Evolutionary conservation across 257 asterid species (phyloP).

Genomic region (Petunia axillaris): DNA sequence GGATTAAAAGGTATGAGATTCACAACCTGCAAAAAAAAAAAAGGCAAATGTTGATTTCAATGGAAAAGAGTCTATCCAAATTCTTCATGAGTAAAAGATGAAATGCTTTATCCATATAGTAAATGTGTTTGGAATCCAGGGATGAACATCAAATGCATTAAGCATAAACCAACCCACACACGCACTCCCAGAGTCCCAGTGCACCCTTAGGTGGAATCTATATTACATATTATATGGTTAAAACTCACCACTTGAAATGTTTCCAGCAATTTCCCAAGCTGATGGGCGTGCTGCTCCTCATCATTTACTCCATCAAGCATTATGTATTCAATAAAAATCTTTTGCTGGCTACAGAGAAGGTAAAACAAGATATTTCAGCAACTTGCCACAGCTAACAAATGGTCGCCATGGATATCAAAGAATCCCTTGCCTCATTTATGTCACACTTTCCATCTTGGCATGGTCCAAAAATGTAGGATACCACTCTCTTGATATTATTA

Average conservation of each 20-base stretch:
- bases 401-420: not conserved
- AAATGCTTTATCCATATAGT: not conserved
- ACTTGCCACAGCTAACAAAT: constrained; percentile 7
- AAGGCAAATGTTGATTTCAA: constrained; percentile 23
- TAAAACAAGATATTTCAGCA: constrained; percentile 40
- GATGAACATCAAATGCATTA: not conserved
- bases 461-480: not conserved
- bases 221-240: not conserved
- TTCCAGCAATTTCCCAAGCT: constrained; percentile 83
- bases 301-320: constrained; percentile 97
- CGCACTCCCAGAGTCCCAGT: not conserved
- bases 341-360: constrained; percentile 73
- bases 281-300: constrained; percentile 88
- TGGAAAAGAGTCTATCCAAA: not conserved
- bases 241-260: constrained; percentile 70
- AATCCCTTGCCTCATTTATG: not conserved
- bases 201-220: not conserved
- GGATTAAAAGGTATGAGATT: constrained; percentile 98
- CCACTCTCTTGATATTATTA: not conserved
- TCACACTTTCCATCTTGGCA: constrained; percentile 10
- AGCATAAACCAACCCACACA: not conserved
- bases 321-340: constrained; percentile 92
- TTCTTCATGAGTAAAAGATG: not conserved
- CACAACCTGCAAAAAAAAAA: constrained; percentile 64
- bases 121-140: not conserved